These are phyloP conservation scores for Cladophialophora chaetospira DNA, from an alignment of 2,329 filamentous ascomycete species.

Conservation along the genomic window DNA sequence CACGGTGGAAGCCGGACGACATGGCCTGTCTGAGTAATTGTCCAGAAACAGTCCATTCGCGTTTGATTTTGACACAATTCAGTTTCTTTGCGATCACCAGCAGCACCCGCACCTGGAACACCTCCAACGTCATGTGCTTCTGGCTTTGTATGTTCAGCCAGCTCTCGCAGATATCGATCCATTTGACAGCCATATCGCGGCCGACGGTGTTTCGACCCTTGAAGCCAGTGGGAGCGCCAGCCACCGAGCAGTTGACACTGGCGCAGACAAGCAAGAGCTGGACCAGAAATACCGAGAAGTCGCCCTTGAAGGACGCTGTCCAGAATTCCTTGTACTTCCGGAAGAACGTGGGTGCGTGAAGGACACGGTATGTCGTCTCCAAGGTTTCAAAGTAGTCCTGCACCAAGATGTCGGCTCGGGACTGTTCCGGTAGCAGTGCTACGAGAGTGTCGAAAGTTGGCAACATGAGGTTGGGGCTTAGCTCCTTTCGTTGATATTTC, in stretches of 20 bases:
- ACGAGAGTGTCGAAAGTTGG: constrained; percentile 26
- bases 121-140: constrained; percentile 52
- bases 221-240: constrained; percentile 19
- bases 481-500: constrained; percentile 22
- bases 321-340: constrained; percentile 59
- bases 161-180: constrained; percentile 31
- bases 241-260: constrained; percentile 22
- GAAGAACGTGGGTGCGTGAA: constrained; percentile 61
- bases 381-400: constrained; percentile 51
- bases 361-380: constrained; percentile 59
- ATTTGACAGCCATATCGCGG: constrained; percentile 26
- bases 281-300: constrained; percentile 26
- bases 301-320: constrained; percentile 33
- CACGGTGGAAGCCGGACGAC: constrained; percentile 53
- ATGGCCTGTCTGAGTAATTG: constrained; percentile 52
- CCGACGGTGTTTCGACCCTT: constrained; percentile 24
- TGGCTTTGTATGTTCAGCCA: constrained; percentile 45
- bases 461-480: constrained; percentile 10
- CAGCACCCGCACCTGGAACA: constrained; percentile 54
- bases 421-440: constrained; percentile 28
- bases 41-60: constrained; percentile 52
- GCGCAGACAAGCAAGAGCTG: constrained; percentile 31
- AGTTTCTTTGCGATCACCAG: constrained; percentile 50
- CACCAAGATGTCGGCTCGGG: constrained; percentile 26
- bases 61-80: constrained; percentile 53